Evolutionary conservation across 768 basidiomycete species (phyloP), one percentile per base, ranked within the genome.

Genomic region (Leccinum disarticulatum): DNA sequence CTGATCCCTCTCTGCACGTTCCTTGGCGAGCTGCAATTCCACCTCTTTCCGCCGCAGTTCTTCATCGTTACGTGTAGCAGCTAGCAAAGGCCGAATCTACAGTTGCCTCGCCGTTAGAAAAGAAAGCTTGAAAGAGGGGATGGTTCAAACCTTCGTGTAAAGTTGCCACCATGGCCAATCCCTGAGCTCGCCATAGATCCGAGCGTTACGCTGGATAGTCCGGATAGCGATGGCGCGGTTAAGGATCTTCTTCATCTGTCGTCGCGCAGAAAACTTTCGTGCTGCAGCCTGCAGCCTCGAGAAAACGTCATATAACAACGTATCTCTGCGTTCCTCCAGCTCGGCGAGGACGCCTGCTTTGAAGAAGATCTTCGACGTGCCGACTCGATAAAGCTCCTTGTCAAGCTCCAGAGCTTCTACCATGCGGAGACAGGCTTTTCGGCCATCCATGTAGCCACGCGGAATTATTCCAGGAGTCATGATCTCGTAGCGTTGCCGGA

Each of bases 151-250:
- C 80, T 96, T 96, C 3, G 94, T 94, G 71, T 95, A 99, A 9
- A 98, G 80, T 62, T 95, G 91, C 97, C 97, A 99, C 97, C 97
- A 98, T 1, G 96, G 95, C 97, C 97, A 98, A 55, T 96, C 93
- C 50, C 86, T 82, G 30, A 99, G 80, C 57, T 93, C 88, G 7
- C 88, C 87, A 70, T 98, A 98, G 22, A 97, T 81, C 22, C 94
- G 80, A 2, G 96, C 96, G 70, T 99, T 99, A 49, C 87, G 83
- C 70, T 98, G 97, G 61, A 98, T 95, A 1, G 92, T 95, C 50
- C 91, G 84, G 46, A 95, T 87, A 5, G 97, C 95, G 43, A 88
- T 79, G 1, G 95, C 94, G 50, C 97, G 88, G 68, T 98, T 94
- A 52, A 98, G 81, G 52, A 97, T 84, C 79, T 98, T 98, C 79